Conservation (phyloP, 257 asterid genomes). For the Handroanthus guayacan region DNA sequence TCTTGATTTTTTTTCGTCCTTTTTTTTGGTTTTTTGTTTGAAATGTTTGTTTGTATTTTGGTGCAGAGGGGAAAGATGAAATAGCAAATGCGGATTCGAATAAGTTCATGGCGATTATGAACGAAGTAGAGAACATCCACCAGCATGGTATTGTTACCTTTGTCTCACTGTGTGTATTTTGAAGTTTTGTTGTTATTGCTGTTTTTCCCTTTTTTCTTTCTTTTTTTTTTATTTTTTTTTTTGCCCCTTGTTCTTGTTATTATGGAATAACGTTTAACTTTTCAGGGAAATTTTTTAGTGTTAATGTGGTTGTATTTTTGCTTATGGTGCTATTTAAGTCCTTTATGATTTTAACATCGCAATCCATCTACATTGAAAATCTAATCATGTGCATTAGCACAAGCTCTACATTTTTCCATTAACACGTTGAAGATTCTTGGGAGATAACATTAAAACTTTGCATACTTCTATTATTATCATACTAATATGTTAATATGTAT, state of each 20-base stretch:
- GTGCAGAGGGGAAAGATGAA: slow-evolving; percentile 51
- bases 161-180: neutral
- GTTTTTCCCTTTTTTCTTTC: too few relatives aligned
- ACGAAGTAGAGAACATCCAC: slow-evolving; percentile 52
- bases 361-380: neutral
- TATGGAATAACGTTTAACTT: neutral
- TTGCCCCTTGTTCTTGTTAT: neutral
- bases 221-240: neutral
- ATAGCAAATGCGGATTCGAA: slow-evolving; percentile 39
- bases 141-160: slow-evolving; percentile 42
- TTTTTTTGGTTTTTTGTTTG: neutral
- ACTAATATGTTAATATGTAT: neutral
- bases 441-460: neutral
- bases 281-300: neutral
- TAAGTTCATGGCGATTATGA: slow-evolving; percentile 47
- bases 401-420: neutral
- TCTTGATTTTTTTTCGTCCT: neutral
- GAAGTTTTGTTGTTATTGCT: neutral
- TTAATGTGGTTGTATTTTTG: neutral
- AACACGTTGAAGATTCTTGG: neutral
- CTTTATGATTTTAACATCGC: neutral
- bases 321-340: neutral
- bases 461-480: neutral
- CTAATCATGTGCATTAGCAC: neutral
- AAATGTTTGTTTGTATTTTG: neutral